Evolutionary conservation across 306 rosid genomes (phyloP), one percentile per base, ranked within the genome.

Genomic region (Datisca glomerata): DNA sequence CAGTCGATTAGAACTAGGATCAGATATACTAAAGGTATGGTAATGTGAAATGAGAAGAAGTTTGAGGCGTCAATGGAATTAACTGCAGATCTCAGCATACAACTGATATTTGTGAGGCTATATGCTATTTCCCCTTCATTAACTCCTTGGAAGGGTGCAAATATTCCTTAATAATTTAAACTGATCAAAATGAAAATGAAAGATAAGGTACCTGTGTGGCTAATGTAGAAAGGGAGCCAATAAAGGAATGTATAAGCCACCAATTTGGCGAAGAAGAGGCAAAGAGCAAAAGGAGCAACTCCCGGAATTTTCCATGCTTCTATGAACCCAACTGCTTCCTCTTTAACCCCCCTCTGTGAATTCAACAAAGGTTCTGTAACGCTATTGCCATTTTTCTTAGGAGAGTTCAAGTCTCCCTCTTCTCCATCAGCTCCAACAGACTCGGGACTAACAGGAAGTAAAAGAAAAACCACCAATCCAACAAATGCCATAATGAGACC

Each of bases 261-360:
- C 78, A 85, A 70, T 56, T 85, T 85, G 42, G 93, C 67, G 27
- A 85, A 85, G 61, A 85, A 85, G 24, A 85, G 80, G 62, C 96
- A 85, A 6, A 85, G 50, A 16, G 96, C 93, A 51, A 85, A 85
- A 42, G 96, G 89, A 60, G 93, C 93, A 55, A 85, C 96, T 45
- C 96, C 96, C 0, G 96, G 96, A 56, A 85, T 85, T 62, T 47
- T 80, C 89, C 96, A 85, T 4, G 96, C 96, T 41, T 80, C 78
- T 12, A 85, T 22, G 64, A 85, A 85, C 8, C 93, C 92, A n/a
- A 91, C 77, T 8, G 98, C 71, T 36, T 55, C 56, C 20, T 56
- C 79, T 53, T 56, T 50, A 4, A 24, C 63, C 27, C 56, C 76
- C 2, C 41, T 36, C 38, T 44, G 69, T 4, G 70, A 51, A 34